These are phyloP conservation scores for Penicillium sp. DNA, from an alignment of 2,329 filamentous ascomycete genomes.

Conservation along the genomic window DNA sequence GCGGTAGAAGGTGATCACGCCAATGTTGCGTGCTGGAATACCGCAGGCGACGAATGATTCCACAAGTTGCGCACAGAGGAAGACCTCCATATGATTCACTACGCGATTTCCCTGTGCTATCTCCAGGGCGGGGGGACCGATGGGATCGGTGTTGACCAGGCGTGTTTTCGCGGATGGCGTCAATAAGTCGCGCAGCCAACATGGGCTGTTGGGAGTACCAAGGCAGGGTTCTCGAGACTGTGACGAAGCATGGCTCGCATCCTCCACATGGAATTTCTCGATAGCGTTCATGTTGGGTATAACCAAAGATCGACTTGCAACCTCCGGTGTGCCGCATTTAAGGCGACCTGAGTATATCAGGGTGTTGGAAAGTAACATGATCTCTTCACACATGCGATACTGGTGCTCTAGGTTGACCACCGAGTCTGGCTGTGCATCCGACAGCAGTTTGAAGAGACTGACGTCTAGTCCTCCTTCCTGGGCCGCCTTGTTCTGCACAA, in stretches of 20 bases:
- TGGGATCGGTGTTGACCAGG: constrained; percentile 82
- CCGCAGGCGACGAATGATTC: constrained; percentile 72
- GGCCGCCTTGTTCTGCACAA: constrained; percentile 89
- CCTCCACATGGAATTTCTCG: constrained; percentile 52
- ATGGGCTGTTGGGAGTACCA: constrained; percentile 49
- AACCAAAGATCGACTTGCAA: constrained; percentile 65
- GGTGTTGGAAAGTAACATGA: constrained; percentile 89
- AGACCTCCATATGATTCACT: constrained; percentile 79
- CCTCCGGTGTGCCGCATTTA: constrained; percentile 76
- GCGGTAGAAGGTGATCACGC: constrained; percentile 95
- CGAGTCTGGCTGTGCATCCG: constrained; percentile 78
- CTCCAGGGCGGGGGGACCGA: constrained; percentile 64
- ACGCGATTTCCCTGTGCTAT: constrained; percentile 70
- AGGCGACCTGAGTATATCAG: constrained; percentile 89
- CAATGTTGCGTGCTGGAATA: constrained; percentile 71
- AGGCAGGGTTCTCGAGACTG: constrained; percentile 51
- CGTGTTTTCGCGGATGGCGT: constrained; percentile 69
- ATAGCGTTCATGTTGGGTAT: constrained; percentile 65
- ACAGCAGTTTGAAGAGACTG: constrained; percentile 89
- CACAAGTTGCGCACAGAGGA: constrained; percentile 74
- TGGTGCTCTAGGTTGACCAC: constrained; percentile 93
- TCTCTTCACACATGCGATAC: constrained; percentile 96
- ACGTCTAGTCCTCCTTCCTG: constrained; percentile 82
- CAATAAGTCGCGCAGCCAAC: constrained; percentile 74
- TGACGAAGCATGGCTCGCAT: constrained; percentile 19